Percentiles rank a stretch among this genome's conserved stretches.
Conservation (phyloP, 306 rosid species). For the Cucurbita maxima region DNA sequence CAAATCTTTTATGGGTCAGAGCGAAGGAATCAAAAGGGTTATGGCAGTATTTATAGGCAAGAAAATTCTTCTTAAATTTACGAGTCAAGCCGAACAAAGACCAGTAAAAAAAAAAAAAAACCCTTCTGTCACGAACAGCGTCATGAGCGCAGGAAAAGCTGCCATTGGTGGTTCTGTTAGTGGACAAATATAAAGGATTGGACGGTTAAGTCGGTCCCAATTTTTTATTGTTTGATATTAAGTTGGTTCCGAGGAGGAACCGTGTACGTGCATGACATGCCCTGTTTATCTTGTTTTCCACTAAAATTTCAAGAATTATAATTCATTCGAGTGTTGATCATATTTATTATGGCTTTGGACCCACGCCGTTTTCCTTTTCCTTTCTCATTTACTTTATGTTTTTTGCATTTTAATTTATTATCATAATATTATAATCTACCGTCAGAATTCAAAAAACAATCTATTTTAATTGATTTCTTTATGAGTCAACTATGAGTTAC, state of each 20-base stretch:
- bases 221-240: background rate
- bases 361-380: background rate
- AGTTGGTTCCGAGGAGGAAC: background rate
- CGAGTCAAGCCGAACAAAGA: background rate
- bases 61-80: background rate
- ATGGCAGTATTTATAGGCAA: background rate
- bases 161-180: background rate
- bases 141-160: background rate
- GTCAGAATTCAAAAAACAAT: too few species aligned
- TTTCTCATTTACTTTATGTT: background rate
- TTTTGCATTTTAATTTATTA: background rate
- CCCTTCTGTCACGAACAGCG: background rate
- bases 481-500: too few species aligned
- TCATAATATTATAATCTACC: background rate
- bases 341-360: background rate
- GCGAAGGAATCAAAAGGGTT: background rate
- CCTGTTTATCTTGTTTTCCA: background rate
- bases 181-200: background rate
- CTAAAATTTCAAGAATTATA: background rate
- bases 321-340: background rate
- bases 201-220: constrained; percentile 4
- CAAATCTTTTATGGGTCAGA: background rate
- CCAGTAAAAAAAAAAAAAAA: background rate
- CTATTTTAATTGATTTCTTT: too few species aligned
- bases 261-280: background rate